Evolutionary conservation across 169 alveolate species (phyloP), one percentile per base, ranked within the genome.

Genomic region (Plasmodium sp.): DNA sequence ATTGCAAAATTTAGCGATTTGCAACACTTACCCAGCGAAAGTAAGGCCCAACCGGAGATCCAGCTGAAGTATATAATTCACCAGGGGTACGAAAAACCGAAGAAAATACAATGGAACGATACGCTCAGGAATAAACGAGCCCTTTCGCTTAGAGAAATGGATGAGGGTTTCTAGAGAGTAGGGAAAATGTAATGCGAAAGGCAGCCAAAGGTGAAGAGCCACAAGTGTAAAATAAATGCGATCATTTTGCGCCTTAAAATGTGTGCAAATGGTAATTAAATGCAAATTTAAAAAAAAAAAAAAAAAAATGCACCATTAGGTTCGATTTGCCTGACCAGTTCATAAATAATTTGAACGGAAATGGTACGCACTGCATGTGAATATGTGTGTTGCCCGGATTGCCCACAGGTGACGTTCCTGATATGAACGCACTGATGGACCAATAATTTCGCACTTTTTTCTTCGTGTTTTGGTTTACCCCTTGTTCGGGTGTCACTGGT

Each of bases 61-160:
- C 22, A 79, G 18, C 72, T 90, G 83, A 90, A 90, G 73, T 90
- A 90, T 80, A 90, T 90, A 90, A 90, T 90, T 33, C 94, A 90
- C 39, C 94, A 90, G 48, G 94, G 94, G 31, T 73, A 80, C 72
- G 18, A 5, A 5, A 58, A 58, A 33, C 94, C 94, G 22, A 90
- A 80, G 54, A 90, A 80, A n/a, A 80, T 90, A 16, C 16, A 36
- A 5, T 90, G 94, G 94, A n/a, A 51, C 45, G 94, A 90, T 80
- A 79, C 94, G 5, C 54, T 90, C n/a, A 79, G 94, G 33, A 79
- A 56, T 77, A 3, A 39, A 51, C 51, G 62, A 33, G 31, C 48
- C 48, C 48, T 18, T 5, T 67, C 92, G 9, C 16, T 84, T 62
- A 5, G 48, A 16, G 83, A 84, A 36, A 39, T 74, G 33, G 79